Base-by-base conservation (phyloP, 225 moss, liverwort and hornwort species). In the Physcomitrium patens region DNA sequence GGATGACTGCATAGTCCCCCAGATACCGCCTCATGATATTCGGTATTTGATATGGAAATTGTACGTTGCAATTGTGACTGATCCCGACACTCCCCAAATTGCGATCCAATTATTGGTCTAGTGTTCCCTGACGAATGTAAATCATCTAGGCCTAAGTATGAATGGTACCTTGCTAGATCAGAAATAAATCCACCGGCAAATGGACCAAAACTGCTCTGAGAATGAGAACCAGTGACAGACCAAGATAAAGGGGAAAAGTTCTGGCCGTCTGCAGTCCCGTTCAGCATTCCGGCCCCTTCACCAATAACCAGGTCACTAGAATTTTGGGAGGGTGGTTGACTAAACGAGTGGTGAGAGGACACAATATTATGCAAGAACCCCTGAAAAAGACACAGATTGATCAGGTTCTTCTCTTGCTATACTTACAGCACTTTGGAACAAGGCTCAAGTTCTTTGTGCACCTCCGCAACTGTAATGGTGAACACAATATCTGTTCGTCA, bases 81-180 rank as follows among this genome's bases (percentile, higher is more conserved):
- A 62, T 56, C 59, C 42, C 66, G 74, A 47, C 51, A 77, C 53
- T 77, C 70, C 15, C 55, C 15, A 61, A 60, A 63, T 28, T 69
- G 60, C 11, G 50, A 71, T 69, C 61, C 81, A 69, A 49, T 63
- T 45, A 45, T 47, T 79, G 79, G 27, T 54, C 71, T 68, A 51
- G 16, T 65, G 18, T 74, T 82, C 45, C 72, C 76, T 56, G 76
- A 65, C 15, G 73, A 45, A 22, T 43, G 77, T 55, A 65, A 46
- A 71, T 78, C 76, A 60, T 80, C 79, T 42, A 74, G 46, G n/a
- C 73, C 79, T 66, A 86, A 60, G 47, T 79, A 65, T 27, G 86
- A 76, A 74, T 86, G 82, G 70, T 80, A 80, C 47, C 72, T 69
- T 60, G 86, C 68, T 59, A 82, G 52, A 60, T 86, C 79, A 55